These are phyloP conservation scores for Claviceps digitariae DNA, from an alignment of 2,329 filamentous ascomycete species.

Conservation along the genomic window DNA sequence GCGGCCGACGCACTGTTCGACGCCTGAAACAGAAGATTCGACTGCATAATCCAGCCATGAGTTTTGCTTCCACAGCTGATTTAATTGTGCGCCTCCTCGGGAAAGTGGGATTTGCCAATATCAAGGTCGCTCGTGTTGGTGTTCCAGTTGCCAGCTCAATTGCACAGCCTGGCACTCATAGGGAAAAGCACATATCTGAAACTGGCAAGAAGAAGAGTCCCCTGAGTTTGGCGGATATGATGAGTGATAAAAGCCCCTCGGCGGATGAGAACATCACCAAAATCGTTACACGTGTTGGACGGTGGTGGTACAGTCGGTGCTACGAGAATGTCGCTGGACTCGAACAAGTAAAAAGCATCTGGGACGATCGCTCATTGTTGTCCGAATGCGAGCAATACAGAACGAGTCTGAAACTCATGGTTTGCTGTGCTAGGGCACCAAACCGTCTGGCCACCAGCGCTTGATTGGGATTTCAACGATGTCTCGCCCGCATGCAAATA, in stretches of 20 bases:
- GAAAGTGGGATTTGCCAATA: constrained; percentile 53
- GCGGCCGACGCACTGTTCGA: constrained; percentile 53
- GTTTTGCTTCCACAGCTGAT: constrained; percentile 46
- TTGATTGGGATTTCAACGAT: constrained; percentile 12
- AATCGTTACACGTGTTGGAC: constrained; percentile 80
- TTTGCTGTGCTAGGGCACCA: constrained; percentile 82
- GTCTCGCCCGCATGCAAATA: not conserved
- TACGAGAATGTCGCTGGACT: constrained; percentile 59
- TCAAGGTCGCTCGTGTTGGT: constrained; percentile 66
- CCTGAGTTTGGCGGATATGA: constrained; percentile 54
- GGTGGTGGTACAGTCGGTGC: constrained; percentile 94
- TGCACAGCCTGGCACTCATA: constrained; percentile 15
- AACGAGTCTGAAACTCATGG: constrained; percentile 79
- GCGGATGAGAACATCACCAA: constrained; percentile 80
- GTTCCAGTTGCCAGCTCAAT: constrained; percentile 53
- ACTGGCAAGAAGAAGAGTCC: constrained; percentile 26
- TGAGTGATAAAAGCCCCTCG: constrained; percentile 52
- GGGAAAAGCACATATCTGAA: constrained; percentile 7
- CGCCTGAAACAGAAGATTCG: constrained; percentile 59
- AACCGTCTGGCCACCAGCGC: constrained; percentile 38
- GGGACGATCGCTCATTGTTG: constrained; percentile 61
- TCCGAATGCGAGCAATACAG: constrained; percentile 76
- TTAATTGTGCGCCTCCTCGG: constrained; percentile 53
- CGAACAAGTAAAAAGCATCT: constrained; percentile 47
- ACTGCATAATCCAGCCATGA: constrained; percentile 42